phyloP scores from a whole-genome alignment of 139 green algal genomes.

The Marvania coccoides region DNA sequence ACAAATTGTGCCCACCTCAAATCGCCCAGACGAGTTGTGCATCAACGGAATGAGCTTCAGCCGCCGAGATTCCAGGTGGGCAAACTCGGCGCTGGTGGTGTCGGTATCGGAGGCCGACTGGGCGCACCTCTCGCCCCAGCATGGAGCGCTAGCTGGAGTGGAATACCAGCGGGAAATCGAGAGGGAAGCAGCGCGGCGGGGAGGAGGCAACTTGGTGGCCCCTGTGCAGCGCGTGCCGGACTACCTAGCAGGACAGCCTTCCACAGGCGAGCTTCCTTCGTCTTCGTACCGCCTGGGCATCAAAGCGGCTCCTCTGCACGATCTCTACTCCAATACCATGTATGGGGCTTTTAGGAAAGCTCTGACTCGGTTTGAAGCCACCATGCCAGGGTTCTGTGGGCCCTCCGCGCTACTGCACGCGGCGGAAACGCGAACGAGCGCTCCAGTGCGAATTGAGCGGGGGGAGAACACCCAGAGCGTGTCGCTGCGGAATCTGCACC shows the following conservation, averaged over 20 bases:
- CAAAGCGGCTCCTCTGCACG: slow-evolving; percentile 37
- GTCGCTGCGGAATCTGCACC: slow-evolving; percentile 54
- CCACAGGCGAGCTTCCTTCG: slow-evolving; percentile 31
- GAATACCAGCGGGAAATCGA: slow-evolving; percentile 47
- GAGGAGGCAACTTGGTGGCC: slow-evolving; percentile 55
- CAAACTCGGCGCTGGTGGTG: slow-evolving; percentile 73
- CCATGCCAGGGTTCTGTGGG: slow-evolving; percentile 46
- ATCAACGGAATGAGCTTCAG: slow-evolving; percentile 88
- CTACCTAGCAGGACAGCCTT: slow-evolving; percentile 45
- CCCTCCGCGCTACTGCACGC: slow-evolving; percentile 53
- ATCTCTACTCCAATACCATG: slow-evolving; percentile 57
- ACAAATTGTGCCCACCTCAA: slow-evolving; percentile 75
- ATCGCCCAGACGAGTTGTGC: slow-evolving; percentile 59
- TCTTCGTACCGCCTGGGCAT: slow-evolving; percentile 75
- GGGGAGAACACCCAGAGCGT: slow-evolving; percentile 26
- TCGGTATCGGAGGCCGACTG: slow-evolving; percentile 53
- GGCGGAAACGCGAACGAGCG: slow-evolving; percentile 70
- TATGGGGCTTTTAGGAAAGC: slow-evolving; percentile 47
- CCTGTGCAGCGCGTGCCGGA: slow-evolving; percentile 69
- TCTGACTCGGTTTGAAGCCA: slow-evolving; percentile 42
- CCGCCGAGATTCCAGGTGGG: slow-evolving; percentile 52
- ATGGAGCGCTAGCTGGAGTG: slow-evolving; percentile 58
- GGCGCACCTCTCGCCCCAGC: slow-evolving; percentile 30
- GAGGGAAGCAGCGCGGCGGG: slow-evolving; percentile 38
- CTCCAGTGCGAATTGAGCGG: slow-evolving; percentile 47